These are phyloP conservation scores for Pseudocercospora fijiensis DNA, from an alignment of 2,329 filamentous ascomycete species.

Conservation along the genomic window DNA sequence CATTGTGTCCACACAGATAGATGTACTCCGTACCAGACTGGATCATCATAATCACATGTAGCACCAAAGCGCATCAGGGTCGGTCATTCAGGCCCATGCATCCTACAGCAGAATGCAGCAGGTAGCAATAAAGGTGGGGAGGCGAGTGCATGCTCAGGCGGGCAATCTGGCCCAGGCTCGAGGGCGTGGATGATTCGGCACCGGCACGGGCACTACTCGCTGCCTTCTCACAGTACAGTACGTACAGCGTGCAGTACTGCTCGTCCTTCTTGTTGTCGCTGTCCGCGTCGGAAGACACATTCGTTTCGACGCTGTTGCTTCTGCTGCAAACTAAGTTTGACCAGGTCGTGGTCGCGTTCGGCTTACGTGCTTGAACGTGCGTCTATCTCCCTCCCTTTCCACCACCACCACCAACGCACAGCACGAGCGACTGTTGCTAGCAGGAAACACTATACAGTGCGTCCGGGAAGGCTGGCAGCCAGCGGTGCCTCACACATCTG, in stretches of 20 bases:
- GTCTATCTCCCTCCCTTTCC: neutral
- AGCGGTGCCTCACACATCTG: neutral
- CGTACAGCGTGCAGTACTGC: neutral
- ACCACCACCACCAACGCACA: neutral
- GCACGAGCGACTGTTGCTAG: neutral
- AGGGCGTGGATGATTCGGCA: neutral
- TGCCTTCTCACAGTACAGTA: neutral
- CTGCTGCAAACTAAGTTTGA: constrained; percentile 1
- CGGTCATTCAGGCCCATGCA: neutral
- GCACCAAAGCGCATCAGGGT: neutral
- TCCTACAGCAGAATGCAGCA: neutral
- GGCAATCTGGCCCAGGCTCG: neutral
- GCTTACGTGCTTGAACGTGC: neutral
- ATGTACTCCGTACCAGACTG: constrained; percentile 1
- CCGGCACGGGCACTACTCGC: neutral
- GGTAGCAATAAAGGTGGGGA: neutral
- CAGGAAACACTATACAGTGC: neutral
- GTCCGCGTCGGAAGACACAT: neutral
- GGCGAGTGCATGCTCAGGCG: neutral
- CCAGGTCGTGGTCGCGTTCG: neutral
- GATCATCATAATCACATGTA: no score
- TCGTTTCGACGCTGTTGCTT: neutral
- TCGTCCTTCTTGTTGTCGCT: neutral
- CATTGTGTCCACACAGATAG: neutral
- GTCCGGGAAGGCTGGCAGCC: neutral